Base-by-base conservation (phyloP, 1,284 basidiomycete species). In the Coniferiporia weirii region DNA sequence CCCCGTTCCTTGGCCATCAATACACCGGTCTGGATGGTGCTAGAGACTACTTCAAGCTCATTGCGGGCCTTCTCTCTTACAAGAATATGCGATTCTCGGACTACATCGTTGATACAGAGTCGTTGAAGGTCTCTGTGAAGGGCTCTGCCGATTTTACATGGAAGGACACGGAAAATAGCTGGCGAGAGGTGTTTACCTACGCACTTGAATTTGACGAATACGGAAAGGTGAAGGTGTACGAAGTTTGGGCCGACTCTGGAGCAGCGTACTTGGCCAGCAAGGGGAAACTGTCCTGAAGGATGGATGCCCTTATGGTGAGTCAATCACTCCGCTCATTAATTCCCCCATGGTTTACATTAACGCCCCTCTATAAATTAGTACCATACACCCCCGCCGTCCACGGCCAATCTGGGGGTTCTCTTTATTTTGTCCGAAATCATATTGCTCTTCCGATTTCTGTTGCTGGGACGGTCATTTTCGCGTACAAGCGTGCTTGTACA, bases 201-300 rank as follows among this genome's bases (percentile, higher is more conserved):
- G 73, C 79, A 17, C 68, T 87, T 61, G 79, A 83, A 66, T 85
- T 86, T 66, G 84, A 86, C 60, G 73, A 81, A 20, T 74, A 78
- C 40, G 66, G 69, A 52, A 85, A 81, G 69, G 72, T 87, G 20
- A 73, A 72, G 27, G 72, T 76, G 50, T 85, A 84, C 73, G 79
- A 87, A 66, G 77, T 87, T 0, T 87, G 84, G 84, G 83, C 82
- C 12, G 85, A 87, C 68, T 80, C 83, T 4, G 84, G 83, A 8
- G 79, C 83, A 7, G 78, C 81, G 13, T 84, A 84, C 68, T 74
- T 87, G 35, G 84, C 84, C 5, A 75, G 79, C 36, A 72, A 69
- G 44, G 83, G 85, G n/a, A 66, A 74, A 66, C 66, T 84, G 46
- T 50, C 45, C 10, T 54, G 34, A 22, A 35, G 12, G 19, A 19